Conservation (phyloP, 2,329 filamentous ascomycete species). For the Rhynchosporium secalis region DNA sequence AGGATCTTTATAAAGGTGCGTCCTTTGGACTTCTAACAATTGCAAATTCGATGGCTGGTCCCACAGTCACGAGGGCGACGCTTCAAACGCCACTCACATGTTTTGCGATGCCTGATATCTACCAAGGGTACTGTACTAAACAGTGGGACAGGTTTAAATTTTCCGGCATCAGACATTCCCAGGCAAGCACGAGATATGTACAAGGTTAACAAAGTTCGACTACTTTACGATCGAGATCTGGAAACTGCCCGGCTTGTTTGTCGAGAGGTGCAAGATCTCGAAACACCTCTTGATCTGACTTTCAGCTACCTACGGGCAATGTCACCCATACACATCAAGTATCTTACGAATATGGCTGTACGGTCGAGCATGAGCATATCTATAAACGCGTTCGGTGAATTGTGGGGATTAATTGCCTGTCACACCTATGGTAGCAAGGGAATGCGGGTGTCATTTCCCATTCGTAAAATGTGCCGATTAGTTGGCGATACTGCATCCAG, state of each 20-base stretch:
- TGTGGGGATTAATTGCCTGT: constrained; percentile 88
- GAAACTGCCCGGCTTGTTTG: constrained; percentile 81
- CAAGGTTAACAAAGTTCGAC: constrained; percentile 83
- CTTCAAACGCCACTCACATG: not conserved
- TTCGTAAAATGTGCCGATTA: constrained; percentile 87
- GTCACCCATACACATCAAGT: constrained; percentile 88
- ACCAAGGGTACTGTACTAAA: not conserved
- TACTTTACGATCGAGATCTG: constrained; percentile 82
- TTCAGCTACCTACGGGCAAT: constrained; percentile 80
- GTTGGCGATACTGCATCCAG: constrained; percentile 83
- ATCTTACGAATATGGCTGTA: constrained; percentile 84
- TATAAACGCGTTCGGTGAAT: constrained; percentile 78
- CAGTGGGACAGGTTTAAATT: constrained; percentile 57
- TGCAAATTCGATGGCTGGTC: too few species aligned
- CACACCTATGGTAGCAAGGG: constrained; percentile 76
- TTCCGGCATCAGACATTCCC: constrained; percentile 84
- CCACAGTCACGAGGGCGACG: too few species aligned
- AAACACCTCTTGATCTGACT: constrained; percentile 70
- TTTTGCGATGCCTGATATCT: not conserved
- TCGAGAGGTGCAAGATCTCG: constrained; percentile 70
- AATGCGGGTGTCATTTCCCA: constrained; percentile 90
- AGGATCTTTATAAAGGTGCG: constrained; percentile 77
- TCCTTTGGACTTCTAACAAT: constrained; percentile 61
- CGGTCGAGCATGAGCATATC: constrained; percentile 95
- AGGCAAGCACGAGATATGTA: constrained; percentile 87